Percentiles rank a stretch among this genome's conserved stretches.
Evolutionary conservation across 1,284 basidiomycete genomes (phyloP).

Genomic region (Rhodotorula sp.): DNA sequence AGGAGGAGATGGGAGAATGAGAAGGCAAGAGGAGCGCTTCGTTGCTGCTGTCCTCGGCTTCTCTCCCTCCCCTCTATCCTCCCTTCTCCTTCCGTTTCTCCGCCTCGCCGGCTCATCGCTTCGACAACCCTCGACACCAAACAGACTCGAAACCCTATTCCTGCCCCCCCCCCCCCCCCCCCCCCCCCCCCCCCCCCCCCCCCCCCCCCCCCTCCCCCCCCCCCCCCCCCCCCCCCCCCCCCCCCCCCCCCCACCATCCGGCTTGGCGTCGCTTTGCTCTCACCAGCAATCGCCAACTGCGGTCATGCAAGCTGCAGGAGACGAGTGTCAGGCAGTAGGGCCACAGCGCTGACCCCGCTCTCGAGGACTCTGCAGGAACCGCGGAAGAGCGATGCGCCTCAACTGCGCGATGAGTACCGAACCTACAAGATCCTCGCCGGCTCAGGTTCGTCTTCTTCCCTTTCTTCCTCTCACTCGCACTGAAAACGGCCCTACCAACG

Average conservation of each 20-base stretch:
- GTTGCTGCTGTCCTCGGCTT: not conserved
- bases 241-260: too few relatives aligned
- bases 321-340: too few relatives aligned
- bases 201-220: too few relatives aligned
- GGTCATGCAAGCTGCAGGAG: too few relatives aligned
- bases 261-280: too few relatives aligned
- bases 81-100: too few relatives aligned
- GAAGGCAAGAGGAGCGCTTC: not conserved
- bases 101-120: too few relatives aligned
- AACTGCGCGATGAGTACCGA: slow-evolving; percentile 92
- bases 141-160: too few relatives aligned
- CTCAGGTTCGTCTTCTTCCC: slow-evolving; percentile 65
- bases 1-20: not conserved
- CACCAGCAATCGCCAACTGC: too few relatives aligned
- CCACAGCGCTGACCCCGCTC: not conserved
- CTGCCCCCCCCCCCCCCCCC: not conserved
- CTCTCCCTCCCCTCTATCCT: not conserved
- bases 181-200: too few relatives aligned
- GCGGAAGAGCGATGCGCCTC: slow-evolving; percentile 91
- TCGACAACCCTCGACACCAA: too few relatives aligned
- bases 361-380: slow-evolving; percentile 65
- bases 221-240: not conserved
- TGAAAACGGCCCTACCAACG: too few relatives aligned
- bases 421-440: slow-evolving; percentile 93
- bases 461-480: slow-evolving; percentile 17